phyloP scores from a whole-genome alignment of 1,139 yeast species.

The Geotrichum fermentans region DNA sequence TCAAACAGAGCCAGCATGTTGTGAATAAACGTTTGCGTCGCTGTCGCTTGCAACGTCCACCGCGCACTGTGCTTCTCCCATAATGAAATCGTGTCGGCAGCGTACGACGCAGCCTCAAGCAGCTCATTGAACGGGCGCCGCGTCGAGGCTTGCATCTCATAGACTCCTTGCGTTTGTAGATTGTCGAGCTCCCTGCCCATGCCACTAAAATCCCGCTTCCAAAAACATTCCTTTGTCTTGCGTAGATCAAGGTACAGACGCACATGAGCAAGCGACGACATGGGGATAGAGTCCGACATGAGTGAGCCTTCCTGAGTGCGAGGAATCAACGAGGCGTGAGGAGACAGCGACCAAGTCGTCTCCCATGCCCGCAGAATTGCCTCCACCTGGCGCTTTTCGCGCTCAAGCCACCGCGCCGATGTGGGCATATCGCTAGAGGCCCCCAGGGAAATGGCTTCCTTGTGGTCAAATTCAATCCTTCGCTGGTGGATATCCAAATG shows the following conservation, averaged over 20 bases:
- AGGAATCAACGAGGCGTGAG: constrained; percentile 39
- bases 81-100: constrained; percentile 39
- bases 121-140: constrained; percentile 30
- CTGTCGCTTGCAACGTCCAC: constrained; percentile 35
- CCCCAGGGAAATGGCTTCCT: background rate
- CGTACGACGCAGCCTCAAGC: constrained; percentile 39
- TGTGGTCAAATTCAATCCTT: constrained; percentile 25
- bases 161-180: constrained; percentile 24
- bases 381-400: constrained; percentile 28
- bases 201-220: constrained; percentile 37
- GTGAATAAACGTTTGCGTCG: constrained; percentile 38
- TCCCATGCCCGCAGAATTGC: constrained; percentile 39
- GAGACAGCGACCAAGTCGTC: constrained; percentile 39
- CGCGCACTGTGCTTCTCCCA: constrained; percentile 39
- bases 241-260: constrained; percentile 35
- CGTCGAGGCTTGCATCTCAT: constrained; percentile 23
- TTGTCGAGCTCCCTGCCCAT: constrained; percentile 36
- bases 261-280: constrained; percentile 40
- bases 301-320: constrained; percentile 38
- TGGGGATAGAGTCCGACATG: constrained; percentile 41
- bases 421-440: background rate
- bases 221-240: constrained; percentile 35
- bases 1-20: constrained; percentile 38
- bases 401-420: constrained; percentile 26
- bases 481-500: constrained; percentile 59